phyloP scores from a whole-genome alignment of 2,329 filamentous ascomycete genomes.

The Fusarium tupiense region DNA sequence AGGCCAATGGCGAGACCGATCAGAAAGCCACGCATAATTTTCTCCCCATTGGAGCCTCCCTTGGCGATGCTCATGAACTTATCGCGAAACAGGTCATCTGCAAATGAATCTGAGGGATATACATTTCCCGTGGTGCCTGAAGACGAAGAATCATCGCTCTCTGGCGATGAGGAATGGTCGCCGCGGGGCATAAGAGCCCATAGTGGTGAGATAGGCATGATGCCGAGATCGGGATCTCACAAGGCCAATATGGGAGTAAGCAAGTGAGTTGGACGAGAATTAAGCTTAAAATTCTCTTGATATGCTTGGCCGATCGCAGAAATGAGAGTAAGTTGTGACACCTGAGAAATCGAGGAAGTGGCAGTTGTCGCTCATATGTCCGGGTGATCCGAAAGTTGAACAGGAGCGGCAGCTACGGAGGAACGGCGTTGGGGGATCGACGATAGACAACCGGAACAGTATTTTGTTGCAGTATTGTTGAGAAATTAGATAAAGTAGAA shows the following conservation, averaged over 20 bases:
- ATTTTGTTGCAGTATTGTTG: background rate
- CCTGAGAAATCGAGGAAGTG: slow-evolving; percentile 7
- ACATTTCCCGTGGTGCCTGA: slow-evolving; percentile 18
- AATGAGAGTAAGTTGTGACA: slow-evolving; percentile 9
- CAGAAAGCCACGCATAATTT: slow-evolving; percentile 48
- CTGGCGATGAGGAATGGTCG: slow-evolving; percentile 39
- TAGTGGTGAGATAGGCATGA: slow-evolving; percentile 20
- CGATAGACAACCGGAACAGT: slow-evolving; percentile 13
- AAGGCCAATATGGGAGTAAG: background rate
- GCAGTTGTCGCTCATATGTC: slow-evolving; percentile 18
- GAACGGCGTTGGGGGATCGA: slow-evolving; percentile 30
- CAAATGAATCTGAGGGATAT: slow-evolving; percentile 27
- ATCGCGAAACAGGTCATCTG: slow-evolving; percentile 41
- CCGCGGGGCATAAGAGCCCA: slow-evolving; percentile 30
- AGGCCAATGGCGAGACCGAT: slow-evolving; percentile 48
- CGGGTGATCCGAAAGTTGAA: slow-evolving; percentile 33
- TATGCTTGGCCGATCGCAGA: background rate
- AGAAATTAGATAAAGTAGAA: background rate
- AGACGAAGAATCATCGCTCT: slow-evolving; percentile 27
- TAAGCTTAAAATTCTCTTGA: slow-evolving; percentile 22
- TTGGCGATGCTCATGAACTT: slow-evolving; percentile 44
- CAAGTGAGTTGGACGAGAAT: background rate
- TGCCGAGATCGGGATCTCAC: slow-evolving; percentile 2
- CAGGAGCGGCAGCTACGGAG: slow-evolving; percentile 27
- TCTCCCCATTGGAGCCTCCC: slow-evolving; percentile 46